Evolutionary conservation across 2,329 filamentous ascomycete genomes (phyloP), one percentile per base, ranked within the genome.

Genomic region (Beauveria scarabaeidicola): DNA sequence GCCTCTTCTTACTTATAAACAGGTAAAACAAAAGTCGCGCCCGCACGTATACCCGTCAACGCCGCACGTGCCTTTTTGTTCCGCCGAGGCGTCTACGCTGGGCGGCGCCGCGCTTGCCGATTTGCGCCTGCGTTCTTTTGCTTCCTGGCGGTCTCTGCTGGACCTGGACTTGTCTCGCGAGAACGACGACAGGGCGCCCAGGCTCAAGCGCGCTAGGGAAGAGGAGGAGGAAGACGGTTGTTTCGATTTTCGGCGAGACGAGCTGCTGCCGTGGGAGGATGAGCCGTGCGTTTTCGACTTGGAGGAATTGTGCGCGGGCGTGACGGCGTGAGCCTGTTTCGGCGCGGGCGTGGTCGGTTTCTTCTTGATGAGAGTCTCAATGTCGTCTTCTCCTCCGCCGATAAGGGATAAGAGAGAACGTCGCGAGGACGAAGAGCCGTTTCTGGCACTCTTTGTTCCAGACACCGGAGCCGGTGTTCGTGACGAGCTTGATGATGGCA

Each of bases 21-120:
- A 86, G 10, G 74, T 75, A 64, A 87, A 84, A 69, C 84, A 86
- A 70, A 85, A 86, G 62, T 82, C 78, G 58, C 79, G 74, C 3
- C 77, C 77, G 62, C 83, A 86, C 17, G 70, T 72, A 66, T 80
- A 85, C 13, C 80, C 83, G 63, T 78, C 76, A 63, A 80, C 71
- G 3, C 83, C 83, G 61, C 84, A 86, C 15, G 73, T 73, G 55
- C 79, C 73, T 64, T 75, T 64, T 15, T 77, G 76, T 82, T 43
- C 47, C 15, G 38, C 19, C 5, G n/a, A 5, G 9, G n/a, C 41
- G 40, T 10, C 8, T 29, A 47, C n/a, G 17, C n/a, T 43, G 2
- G 38, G 11, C 7, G 21, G 9, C 3, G 29, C 27, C 3, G 23
- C 38, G 3, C 47, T 19, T 19, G 56, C 21, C n/a, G 56, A 58